These are phyloP conservation scores for Nematocida minor DNA, from an alignment of 371 early-diverging fungal genomes.

Conservation along the genomic window DNA sequence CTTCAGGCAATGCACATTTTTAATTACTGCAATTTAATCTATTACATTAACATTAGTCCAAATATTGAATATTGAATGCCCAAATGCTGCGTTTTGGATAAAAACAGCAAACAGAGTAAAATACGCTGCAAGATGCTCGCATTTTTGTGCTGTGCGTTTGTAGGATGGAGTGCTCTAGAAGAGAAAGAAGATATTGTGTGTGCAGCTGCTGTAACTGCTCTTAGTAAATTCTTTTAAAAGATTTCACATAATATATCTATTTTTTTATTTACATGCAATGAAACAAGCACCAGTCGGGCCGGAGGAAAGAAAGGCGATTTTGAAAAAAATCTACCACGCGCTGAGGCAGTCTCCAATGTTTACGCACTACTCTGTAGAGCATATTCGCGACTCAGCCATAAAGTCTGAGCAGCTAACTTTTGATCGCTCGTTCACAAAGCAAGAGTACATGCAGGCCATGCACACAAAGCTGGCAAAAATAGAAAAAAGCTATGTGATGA, in stretches of 20 bases:
- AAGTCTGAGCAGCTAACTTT: conserved; percentile 61
- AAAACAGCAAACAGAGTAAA: too few species aligned
- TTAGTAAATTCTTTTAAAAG: background rate
- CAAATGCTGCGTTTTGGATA: too few species aligned
- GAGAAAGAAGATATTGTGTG: background rate
- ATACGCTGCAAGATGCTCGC: too few species aligned
- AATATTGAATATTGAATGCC: too few species aligned
- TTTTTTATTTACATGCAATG: conserved; percentile 37
- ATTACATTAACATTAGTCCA: too few species aligned
- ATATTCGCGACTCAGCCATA: conserved; percentile 61
- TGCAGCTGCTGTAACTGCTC: background rate
- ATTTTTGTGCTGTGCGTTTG: too few species aligned
- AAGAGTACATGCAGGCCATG: conserved; percentile 61
- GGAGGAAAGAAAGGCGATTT: conserved; percentile 62
- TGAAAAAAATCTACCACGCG: conserved; percentile 57
- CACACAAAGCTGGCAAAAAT: conserved; percentile 56
- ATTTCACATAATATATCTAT: background rate
- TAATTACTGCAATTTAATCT: too few species aligned
- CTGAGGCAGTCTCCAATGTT: conserved; percentile 62
- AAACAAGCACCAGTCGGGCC: conserved; percentile 35
- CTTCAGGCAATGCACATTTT: too few species aligned
- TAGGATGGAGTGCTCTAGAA: background rate
- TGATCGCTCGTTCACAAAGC: conserved; percentile 34
- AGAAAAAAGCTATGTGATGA: conserved; percentile 53
- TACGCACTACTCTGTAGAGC: conserved; percentile 43